phyloP scores from a whole-genome alignment of 805 yeast species.

The Sporopachydermia lactativora region DNA sequence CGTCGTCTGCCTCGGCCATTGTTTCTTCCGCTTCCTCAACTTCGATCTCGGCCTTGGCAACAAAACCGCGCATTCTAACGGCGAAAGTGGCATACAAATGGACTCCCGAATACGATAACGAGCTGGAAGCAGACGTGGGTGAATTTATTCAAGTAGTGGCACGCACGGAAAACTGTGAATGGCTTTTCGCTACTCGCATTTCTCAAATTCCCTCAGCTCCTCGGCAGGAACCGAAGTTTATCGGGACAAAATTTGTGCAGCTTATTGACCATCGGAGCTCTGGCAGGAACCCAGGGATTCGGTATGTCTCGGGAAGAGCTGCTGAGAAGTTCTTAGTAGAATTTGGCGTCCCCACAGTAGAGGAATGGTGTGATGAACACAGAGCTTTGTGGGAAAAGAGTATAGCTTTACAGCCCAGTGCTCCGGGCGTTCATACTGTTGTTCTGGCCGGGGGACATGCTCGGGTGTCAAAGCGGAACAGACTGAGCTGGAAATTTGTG shows the following conservation, averaged over 20 bases:
- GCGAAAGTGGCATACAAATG: not conserved
- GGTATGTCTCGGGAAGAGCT: not conserved
- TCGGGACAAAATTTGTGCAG: not conserved
- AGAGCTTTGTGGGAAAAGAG: not conserved
- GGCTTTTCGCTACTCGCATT: not conserved
- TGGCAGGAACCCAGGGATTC: not conserved
- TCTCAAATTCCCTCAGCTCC: not conserved
- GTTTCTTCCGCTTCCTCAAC: not conserved
- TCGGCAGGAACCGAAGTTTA: not conserved
- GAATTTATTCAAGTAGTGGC: not conserved
- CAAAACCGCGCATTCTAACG: not conserved
- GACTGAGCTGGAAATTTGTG: no score
- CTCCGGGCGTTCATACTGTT: no score
- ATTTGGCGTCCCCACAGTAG: not conserved
- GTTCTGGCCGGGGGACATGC: no score
- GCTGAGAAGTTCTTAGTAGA: not conserved
- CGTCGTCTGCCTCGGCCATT: not conserved
- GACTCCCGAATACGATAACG: not conserved
- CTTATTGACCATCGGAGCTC: not conserved
- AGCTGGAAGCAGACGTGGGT: not conserved
- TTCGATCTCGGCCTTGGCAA: not conserved
- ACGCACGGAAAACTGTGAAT: not conserved
- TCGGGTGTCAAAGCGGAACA: no score
- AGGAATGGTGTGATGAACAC: slow-evolving; percentile 1
- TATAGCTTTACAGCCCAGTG: no score